Evolutionary conservation across 768 basidiomycete species (phyloP).

Genomic region (Trichaptum fuscoviolaceum): DNA sequence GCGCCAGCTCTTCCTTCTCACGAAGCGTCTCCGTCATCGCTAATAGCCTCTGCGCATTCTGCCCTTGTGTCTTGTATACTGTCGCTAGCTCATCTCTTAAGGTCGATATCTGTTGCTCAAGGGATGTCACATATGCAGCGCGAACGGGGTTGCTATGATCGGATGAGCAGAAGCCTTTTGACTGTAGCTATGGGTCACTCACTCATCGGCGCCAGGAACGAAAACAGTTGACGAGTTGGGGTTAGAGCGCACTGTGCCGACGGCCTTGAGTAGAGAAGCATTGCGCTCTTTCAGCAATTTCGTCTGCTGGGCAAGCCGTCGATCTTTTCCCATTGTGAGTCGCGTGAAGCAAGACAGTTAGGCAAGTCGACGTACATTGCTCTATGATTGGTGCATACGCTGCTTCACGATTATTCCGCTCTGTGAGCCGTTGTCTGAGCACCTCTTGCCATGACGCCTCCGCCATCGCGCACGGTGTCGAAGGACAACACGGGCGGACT

Average conservation of each 20-base stretch:
- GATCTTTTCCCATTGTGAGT: conserved; percentile 48
- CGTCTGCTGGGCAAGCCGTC: conserved; percentile 87
- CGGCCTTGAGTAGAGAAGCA: conserved; percentile 79
- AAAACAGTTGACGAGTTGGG: conserved; percentile 59
- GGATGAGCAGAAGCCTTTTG: not conserved
- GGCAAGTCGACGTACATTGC: conserved; percentile 61
- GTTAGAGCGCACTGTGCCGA: conserved; percentile 62
- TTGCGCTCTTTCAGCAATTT: conserved; percentile 91
- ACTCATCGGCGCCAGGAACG: conserved; percentile 69
- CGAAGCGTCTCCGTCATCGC: conserved; percentile 93
- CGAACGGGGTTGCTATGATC: conserved; percentile 70
- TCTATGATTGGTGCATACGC: conserved; percentile 83
- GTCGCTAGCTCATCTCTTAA: conserved; percentile 89
- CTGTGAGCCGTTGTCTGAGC: conserved; percentile 70
- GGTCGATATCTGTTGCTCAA: conserved; percentile 91
- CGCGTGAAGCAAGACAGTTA: conserved; percentile 10
- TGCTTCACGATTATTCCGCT: conserved; percentile 78
- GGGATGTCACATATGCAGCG: conserved; percentile 82
- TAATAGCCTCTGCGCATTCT: conserved; percentile 89
- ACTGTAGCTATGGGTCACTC: conserved; percentile 24
- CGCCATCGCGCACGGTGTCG: conserved; percentile 46
- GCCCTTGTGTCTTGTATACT: conserved; percentile 93
- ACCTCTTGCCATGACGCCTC: conserved; percentile 84
- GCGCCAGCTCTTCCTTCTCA: conserved; percentile 84
- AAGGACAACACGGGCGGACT: conserved; percentile 1